Evolutionary conservation across 192 early-diverging fungal species (phyloP).

Genomic region (Umbelopsis sp.): DNA sequence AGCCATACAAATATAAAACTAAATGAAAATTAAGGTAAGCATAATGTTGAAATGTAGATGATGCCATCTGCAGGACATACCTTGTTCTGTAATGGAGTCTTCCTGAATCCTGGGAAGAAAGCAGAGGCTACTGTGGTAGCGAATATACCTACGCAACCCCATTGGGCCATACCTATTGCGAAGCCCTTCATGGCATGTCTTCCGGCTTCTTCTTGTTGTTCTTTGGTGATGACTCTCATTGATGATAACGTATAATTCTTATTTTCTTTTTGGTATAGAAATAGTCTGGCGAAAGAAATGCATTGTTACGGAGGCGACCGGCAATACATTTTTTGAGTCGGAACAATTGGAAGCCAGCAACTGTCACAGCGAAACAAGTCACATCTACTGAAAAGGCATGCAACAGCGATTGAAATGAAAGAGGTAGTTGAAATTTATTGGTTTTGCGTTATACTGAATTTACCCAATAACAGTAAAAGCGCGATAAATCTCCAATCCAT

Average conservation of each 20-base stretch:
- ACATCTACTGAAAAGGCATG: no score
- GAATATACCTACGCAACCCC: conserved; percentile 40
- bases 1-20: conserved; percentile 47
- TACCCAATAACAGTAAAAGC: conserved; percentile 43
- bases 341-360: no score
- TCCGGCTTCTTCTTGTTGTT: conserved; percentile 37
- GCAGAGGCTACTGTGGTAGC: conserved; percentile 27
- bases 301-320: not conserved
- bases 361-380: no score
- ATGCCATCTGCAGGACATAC: not conserved
- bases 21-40: not conserved
- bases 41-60: not conserved
- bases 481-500: conserved; percentile 47
- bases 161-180: conserved; percentile 37
- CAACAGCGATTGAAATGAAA: no score
- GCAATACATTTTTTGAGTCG: no score
- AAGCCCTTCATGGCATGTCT: conserved; percentile 44
- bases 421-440: no score
- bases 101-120: conserved; percentile 34
- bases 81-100: conserved; percentile 37
- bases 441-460: not conserved
- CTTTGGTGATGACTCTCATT: conserved; percentile 40
- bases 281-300: not conserved
- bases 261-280: not conserved
- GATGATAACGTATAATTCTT: not conserved